These are phyloP conservation scores for Antarctomyces pellizariae DNA, from an alignment of 495 filamentous ascomycete species.

Conservation along the genomic window DNA sequence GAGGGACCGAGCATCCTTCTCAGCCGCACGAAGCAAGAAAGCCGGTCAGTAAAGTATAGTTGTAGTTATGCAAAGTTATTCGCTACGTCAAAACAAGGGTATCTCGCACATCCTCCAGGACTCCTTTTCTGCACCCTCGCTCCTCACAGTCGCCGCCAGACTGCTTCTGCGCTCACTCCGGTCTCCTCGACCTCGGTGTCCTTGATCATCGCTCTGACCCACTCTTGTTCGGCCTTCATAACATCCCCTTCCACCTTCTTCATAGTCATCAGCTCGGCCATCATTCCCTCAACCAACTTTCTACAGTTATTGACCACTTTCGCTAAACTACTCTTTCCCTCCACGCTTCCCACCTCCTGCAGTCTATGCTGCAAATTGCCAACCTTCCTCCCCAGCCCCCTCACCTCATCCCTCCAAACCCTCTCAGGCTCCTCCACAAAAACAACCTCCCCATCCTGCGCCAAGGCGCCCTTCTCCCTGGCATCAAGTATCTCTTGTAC, in stretches of 20 bases:
- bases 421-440: constrained; percentile 1
- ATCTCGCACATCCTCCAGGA: too few species aligned
- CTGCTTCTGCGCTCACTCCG: not conserved
- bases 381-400: constrained; percentile 1
- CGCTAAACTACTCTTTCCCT: constrained; percentile 13
- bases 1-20: too few species aligned
- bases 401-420: constrained; percentile 2
- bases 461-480: constrained; percentile 12
- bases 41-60: too few species aligned
- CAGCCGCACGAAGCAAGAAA: too few species aligned
- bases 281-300: constrained; percentile 21
- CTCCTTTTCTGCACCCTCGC: too few species aligned
- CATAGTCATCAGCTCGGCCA: constrained; percentile 24
- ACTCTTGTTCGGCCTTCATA: constrained; percentile 18
- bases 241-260: constrained; percentile 22
- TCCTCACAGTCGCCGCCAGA: too few species aligned
- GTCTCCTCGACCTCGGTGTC: constrained; percentile 7
- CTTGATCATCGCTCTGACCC: constrained; percentile 23
- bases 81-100: too few species aligned
- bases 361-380: not conserved
- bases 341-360: constrained; percentile 1
- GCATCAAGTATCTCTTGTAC: constrained; percentile 18
- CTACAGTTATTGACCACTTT: constrained; percentile 17
- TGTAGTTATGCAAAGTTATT: too few species aligned
- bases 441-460: constrained; percentile 10